Conservation (phyloP, 176 grass and related monocot genomes). For the Poa annua region DNA sequence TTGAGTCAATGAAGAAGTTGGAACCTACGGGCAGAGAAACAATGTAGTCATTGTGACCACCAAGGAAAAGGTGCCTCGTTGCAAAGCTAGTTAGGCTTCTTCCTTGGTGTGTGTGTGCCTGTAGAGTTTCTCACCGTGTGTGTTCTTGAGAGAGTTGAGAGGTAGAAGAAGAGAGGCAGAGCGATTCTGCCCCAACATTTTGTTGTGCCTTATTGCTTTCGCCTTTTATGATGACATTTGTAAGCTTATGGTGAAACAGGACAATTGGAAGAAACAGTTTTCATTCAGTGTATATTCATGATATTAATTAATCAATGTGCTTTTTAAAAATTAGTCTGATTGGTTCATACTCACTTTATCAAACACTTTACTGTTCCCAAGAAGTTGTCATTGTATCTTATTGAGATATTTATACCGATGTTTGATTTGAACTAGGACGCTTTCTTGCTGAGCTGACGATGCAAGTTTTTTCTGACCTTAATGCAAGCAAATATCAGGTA, state of each 20-base stretch:
- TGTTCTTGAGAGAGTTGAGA: too few relatives aligned
- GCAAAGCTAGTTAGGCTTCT: too few relatives aligned
- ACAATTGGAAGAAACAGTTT: background rate
- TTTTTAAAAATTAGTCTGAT: slow-evolving; percentile 29
- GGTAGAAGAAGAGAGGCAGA: too few relatives aligned
- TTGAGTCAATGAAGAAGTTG: too few relatives aligned
- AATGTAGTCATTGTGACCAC: too few relatives aligned
- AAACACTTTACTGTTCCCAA: slow-evolving; percentile 11
- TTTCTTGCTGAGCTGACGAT: slow-evolving; percentile 94
- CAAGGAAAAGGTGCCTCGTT: too few relatives aligned
- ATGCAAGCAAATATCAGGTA: slow-evolving; percentile 99
- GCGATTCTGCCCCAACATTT: too few relatives aligned
- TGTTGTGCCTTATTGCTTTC: slow-evolving; percentile 5
- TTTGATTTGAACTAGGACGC: slow-evolving; percentile 65
- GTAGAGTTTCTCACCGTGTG: too few relatives aligned
- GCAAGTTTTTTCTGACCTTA: slow-evolving; percentile 94
- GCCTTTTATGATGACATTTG: slow-evolving; percentile 6
- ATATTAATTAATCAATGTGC: slow-evolving; percentile 17
- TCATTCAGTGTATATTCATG: background rate
- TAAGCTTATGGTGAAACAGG: background rate
- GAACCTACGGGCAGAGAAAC: too few relatives aligned
- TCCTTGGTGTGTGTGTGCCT: too few relatives aligned
- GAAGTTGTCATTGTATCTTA: background rate
- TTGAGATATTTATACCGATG: slow-evolving; percentile 31
- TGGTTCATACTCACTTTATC: slow-evolving; percentile 12